Evolutionary conservation across 1,284 basidiomycete genomes (phyloP), one percentile per base, ranked within the genome.

Genomic region (Cryptococcus jaspeensis): DNA sequence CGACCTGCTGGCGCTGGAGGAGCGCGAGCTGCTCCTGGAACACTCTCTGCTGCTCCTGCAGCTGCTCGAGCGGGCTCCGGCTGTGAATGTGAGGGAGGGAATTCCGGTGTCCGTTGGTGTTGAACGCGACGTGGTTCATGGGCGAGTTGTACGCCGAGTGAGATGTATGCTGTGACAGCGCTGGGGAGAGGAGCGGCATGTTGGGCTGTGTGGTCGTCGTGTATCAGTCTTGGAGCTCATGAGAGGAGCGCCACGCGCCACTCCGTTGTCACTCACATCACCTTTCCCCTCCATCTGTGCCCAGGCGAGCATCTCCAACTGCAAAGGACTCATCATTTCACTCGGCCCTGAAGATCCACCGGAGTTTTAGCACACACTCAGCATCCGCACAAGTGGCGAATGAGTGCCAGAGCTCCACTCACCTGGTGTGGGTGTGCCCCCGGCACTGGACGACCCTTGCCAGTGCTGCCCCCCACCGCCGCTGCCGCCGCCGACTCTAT

Each of bases 261-360:
- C 22, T 35, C 32, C 32, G 49, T 25, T 7, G 16, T 18, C 37
- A 66, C 70, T 62, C 52, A 74, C 71, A 55, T 71, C 70, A 22
- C 72, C 69, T 57, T 66, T 64, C 39, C 64, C 63, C n/a, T 66
- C 63, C 32, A 50, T 44, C 22, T 71, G 65, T 32, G 59, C 61
- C 15, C 69, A 53, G 15, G 69, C 64, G 8, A 71, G 55, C 65
- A 73, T 69, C 52, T 73, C 73, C 12, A 75, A 57, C 45, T 74
- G 72, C 64, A 77, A 71, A 4, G 74, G 74, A 43, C 70, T 73
- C 67, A 73, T 75, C 47, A 72, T 43, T 37, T 72, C 73, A 40
- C 72, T 75, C 18, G 73, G 69, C 2, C 66, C 76, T 77, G 53
- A 1, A 6, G 9, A 32, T 4, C 28, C 28, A 9, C 5, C 28